Evolutionary conservation across 768 basidiomycete genomes (phyloP).

Genomic region (Tulasnella sp.): DNA sequence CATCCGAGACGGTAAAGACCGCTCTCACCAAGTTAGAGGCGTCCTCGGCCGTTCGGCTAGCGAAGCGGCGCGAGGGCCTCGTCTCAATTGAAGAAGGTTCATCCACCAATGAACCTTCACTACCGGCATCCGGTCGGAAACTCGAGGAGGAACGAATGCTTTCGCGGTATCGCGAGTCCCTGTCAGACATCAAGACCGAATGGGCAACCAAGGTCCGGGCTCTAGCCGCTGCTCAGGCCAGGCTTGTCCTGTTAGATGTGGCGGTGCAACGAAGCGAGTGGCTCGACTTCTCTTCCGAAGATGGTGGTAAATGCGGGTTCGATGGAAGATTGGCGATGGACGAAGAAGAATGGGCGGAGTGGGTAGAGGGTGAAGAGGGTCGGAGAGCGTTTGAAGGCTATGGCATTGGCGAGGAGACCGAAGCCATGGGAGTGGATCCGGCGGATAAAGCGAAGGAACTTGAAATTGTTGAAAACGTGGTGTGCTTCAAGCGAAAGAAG

Average conservation of each 20-base stretch:
- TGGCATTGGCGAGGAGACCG: slow-evolving; percentile 34
- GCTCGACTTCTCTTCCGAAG: slow-evolving; percentile 44
- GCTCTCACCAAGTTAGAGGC: slow-evolving; percentile 1
- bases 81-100: slow-evolving; percentile 17
- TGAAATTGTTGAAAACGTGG: slow-evolving; percentile 53
- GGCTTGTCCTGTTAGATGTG: slow-evolving; percentile 58
- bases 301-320: slow-evolving; percentile 63
- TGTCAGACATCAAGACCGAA: slow-evolving; percentile 50
- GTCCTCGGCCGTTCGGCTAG: slow-evolving; percentile 8
- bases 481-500: slow-evolving; percentile 70
- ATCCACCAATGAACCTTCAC: not conserved
- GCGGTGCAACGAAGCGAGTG: slow-evolving; percentile 61
- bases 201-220: slow-evolving; percentile 67
- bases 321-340: slow-evolving; percentile 79
- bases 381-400: slow-evolving; percentile 63
- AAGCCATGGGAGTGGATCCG: slow-evolving; percentile 38
- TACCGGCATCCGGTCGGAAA: not conserved
- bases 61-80: slow-evolving; percentile 25
- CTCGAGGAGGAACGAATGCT: slow-evolving; percentile 49
- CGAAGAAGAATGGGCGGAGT: slow-evolving; percentile 73
- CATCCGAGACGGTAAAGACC: not conserved
- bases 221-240: slow-evolving; percentile 51
- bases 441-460: slow-evolving; percentile 46
- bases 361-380: slow-evolving; percentile 39
- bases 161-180: slow-evolving; percentile 30